A percentile compares a stretch with the other conserved stretches of the same genome.
Evolutionary conservation across 2,329 filamentous ascomycete species (phyloP).

Genomic region (Aspergillus pseudoglaucus): DNA sequence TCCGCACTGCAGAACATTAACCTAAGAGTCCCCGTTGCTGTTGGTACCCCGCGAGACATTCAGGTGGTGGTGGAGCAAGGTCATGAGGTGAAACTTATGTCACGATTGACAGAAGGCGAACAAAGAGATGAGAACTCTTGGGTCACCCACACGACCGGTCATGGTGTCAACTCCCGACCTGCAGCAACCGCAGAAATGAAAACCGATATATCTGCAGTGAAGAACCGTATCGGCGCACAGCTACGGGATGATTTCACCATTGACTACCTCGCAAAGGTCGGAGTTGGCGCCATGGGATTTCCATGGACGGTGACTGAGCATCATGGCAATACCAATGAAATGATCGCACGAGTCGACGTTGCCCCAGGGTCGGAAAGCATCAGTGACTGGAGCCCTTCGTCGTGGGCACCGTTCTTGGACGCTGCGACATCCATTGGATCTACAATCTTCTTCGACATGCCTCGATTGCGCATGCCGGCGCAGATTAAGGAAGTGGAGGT

Average conservation of each 20-base stretch:
- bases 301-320: slow-evolving; percentile 39
- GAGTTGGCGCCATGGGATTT: slow-evolving; percentile 37
- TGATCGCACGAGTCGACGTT: slow-evolving; percentile 37
- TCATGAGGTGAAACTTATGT: slow-evolving; percentile 26
- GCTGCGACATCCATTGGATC: slow-evolving; percentile 40
- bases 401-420: slow-evolving; percentile 38
- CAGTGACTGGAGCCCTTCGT: slow-evolving; percentile 21
- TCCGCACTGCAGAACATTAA: slow-evolving; percentile 24
- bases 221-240: slow-evolving; percentile 17
- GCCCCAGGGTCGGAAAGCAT: slow-evolving; percentile 13
- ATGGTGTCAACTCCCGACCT: not conserved
- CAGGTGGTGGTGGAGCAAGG: slow-evolving; percentile 31
- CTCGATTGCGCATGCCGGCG: slow-evolving; percentile 32
- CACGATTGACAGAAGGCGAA: slow-evolving; percentile 19
- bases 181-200: slow-evolving; percentile 5
- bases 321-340: slow-evolving; percentile 32
- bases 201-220: slow-evolving; percentile 11
- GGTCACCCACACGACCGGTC: slow-evolving; percentile 12
- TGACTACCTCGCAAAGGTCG: slow-evolving; percentile 35
- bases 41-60: slow-evolving; percentile 29
- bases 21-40: slow-evolving; percentile 29
- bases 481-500: slow-evolving; percentile 25
- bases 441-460: slow-evolving; percentile 31
- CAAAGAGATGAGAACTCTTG: slow-evolving; percentile 4
- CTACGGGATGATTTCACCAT: slow-evolving; percentile 30